Conservation (phyloP, 2,329 filamentous ascomycete genomes). For the Talaromyces piceae region DNA sequence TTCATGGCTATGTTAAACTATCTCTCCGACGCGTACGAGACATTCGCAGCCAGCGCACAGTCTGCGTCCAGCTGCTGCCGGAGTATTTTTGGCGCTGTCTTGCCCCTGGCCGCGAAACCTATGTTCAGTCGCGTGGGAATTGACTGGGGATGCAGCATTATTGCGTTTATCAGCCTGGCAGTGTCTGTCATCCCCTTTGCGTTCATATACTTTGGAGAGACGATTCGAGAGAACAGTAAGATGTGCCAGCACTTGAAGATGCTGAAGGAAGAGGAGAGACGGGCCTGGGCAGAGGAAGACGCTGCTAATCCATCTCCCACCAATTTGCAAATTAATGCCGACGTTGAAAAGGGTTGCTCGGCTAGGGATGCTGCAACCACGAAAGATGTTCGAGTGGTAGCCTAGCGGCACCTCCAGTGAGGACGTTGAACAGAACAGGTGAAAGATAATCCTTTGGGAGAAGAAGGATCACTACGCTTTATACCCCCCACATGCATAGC, state of each 20-base stretch:
- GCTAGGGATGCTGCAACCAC: not conserved
- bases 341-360: not conserved
- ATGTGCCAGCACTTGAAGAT: conserved; percentile 35
- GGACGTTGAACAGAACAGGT: not conserved
- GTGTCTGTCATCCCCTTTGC: conserved; percentile 36
- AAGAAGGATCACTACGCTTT: not conserved
- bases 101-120: conserved; percentile 47
- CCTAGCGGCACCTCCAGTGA: not conserved
- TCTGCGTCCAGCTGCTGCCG: conserved; percentile 47
- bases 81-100: conserved; percentile 47
- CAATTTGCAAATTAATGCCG: not conserved
- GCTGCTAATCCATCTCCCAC: not conserved
- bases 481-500: not conserved
- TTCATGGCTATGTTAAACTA: conserved; percentile 62
- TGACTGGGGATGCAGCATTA: conserved; percentile 36
- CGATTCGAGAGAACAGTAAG: conserved; percentile 33
- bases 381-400: not conserved
- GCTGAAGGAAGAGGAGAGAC: conserved; percentile 25
- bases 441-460: not conserved
- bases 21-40: conserved; percentile 59
- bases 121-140: conserved; percentile 39
- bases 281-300: conserved; percentile 12
- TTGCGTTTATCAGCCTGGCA: conserved; percentile 33
- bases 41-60: conserved; percentile 54
- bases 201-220: conserved; percentile 35